Conservation (phyloP, 768 basidiomycete genomes). For the Lactarius evosmus region DNA sequence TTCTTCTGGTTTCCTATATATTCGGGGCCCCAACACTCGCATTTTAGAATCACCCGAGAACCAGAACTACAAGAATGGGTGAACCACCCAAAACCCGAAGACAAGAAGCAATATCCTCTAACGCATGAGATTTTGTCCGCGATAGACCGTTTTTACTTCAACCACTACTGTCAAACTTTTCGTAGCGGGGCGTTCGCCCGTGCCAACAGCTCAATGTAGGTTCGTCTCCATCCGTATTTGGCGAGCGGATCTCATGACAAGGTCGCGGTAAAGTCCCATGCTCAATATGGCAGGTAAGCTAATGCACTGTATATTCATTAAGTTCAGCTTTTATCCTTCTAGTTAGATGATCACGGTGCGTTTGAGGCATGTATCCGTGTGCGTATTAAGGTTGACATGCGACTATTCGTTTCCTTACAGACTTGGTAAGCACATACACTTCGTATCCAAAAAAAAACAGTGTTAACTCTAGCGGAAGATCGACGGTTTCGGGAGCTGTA, state of each 20-base stretch:
- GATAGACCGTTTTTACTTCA: constrained; percentile 87
- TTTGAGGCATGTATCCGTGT: constrained; percentile 23
- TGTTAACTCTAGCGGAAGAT: constrained; percentile 43
- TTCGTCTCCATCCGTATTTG: constrained; percentile 24
- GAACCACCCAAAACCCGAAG: constrained; percentile 49
- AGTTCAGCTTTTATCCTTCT: constrained; percentile 10
- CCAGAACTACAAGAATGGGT: constrained; percentile 90
- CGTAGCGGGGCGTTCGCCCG: constrained; percentile 86
- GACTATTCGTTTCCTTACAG: background rate
- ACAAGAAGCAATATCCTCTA: constrained; percentile 56
- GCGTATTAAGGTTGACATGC: background rate
- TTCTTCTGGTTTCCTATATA: background rate
- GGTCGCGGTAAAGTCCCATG: constrained; percentile 61
- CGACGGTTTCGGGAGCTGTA: constrained; percentile 82
- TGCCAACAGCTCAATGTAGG: constrained; percentile 88
- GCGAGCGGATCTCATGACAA: background rate
- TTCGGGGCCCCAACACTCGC: background rate
- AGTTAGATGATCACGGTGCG: constrained; percentile 78
- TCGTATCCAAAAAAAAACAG: background rate
- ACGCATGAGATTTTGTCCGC: constrained; percentile 69
- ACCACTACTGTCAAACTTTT: constrained; percentile 85
- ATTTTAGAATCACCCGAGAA: constrained; percentile 69
- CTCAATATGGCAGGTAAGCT: constrained; percentile 76
- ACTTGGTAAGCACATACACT: constrained; percentile 15
- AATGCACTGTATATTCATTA: constrained; percentile 1